Conservation (phyloP, 2,329 filamentous ascomycete species). For the Stachybotrys elegans region DNA sequence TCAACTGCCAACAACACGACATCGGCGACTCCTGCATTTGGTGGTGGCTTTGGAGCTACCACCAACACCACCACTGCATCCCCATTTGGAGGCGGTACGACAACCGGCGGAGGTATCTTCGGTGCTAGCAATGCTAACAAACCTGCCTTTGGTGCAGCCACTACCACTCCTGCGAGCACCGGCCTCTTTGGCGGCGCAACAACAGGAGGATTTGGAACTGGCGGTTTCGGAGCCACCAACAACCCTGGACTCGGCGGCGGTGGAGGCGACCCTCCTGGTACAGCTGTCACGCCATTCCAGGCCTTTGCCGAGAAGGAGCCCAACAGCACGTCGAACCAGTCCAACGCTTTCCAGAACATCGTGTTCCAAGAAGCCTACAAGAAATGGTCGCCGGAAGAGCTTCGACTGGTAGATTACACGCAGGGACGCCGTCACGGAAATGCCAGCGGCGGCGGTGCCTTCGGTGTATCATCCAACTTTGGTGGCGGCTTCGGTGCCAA, state of each 20-base stretch:
- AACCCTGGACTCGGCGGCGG: slow-evolving; percentile 48
- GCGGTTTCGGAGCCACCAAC: slow-evolving; percentile 36
- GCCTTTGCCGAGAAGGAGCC: slow-evolving; percentile 70
- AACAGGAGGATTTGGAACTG: slow-evolving; percentile 20
- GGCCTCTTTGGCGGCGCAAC: slow-evolving; percentile 38
- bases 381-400: slow-evolving; percentile 85
- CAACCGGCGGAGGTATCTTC: slow-evolving; percentile 37
- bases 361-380: slow-evolving; percentile 75
- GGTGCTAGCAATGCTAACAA: slow-evolving; percentile 43
- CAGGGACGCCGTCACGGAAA: slow-evolving; percentile 83
- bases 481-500: slow-evolving; percentile 46
- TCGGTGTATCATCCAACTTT: slow-evolving; percentile 58
- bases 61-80: slow-evolving; percentile 28
- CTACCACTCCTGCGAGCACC: slow-evolving; percentile 29
- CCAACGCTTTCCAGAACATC: slow-evolving; percentile 72
- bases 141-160: slow-evolving; percentile 42
- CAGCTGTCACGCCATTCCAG: slow-evolving; percentile 63
- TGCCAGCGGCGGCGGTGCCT: slow-evolving; percentile 76
- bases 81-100: slow-evolving; percentile 32
- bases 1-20: slow-evolving; percentile 31
- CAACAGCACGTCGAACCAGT: slow-evolving; percentile 38
- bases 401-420: slow-evolving; percentile 80
- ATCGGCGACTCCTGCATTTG: slow-evolving; percentile 26
- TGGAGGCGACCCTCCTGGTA: slow-evolving; percentile 61
- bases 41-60: slow-evolving; percentile 35